phyloP scores from a whole-genome alignment of 1,139 yeast genomes.

The Candida sp. region DNA sequence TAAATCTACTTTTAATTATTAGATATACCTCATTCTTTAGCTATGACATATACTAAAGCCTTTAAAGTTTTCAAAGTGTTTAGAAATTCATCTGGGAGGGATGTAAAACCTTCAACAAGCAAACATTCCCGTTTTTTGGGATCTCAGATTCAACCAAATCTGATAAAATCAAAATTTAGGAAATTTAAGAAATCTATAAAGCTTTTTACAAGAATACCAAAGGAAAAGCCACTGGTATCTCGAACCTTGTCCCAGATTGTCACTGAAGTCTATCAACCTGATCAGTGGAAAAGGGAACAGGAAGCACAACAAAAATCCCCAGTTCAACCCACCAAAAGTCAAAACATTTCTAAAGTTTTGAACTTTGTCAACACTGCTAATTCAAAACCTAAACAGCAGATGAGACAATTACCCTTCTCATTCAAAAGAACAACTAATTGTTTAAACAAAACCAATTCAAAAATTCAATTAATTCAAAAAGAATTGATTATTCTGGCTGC shows the following conservation, averaged over 20 bases:
- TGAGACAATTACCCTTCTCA: neutral
- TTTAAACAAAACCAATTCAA: too few relatives aligned
- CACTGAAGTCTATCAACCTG: neutral
- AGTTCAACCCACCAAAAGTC: neutral
- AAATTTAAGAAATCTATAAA: too few relatives aligned
- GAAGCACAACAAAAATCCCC: neutral
- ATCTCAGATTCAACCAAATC: neutral
- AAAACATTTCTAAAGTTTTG: too few relatives aligned
- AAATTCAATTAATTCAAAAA: too few relatives aligned
- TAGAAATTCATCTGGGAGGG: neutral
- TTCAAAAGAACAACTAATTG: neutral
- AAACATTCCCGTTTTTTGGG: neutral
- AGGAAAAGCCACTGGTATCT: neutral
- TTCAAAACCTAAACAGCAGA: neutral
- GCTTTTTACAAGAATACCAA: neutral
- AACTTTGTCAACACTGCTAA: neutral
- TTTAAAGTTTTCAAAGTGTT: neutral
- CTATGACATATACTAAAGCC: neutral
- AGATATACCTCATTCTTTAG: neutral
- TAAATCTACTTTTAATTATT: neutral
- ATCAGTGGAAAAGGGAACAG: neutral
- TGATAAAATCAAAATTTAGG: too few relatives aligned
- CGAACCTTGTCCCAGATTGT: neutral
- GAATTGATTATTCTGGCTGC: too few relatives aligned
- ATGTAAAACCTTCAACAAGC: neutral